Base-by-base conservation (phyloP, 2,329 filamentous ascomycete species). In the Magnaporthiopsis incrustans region DNA sequence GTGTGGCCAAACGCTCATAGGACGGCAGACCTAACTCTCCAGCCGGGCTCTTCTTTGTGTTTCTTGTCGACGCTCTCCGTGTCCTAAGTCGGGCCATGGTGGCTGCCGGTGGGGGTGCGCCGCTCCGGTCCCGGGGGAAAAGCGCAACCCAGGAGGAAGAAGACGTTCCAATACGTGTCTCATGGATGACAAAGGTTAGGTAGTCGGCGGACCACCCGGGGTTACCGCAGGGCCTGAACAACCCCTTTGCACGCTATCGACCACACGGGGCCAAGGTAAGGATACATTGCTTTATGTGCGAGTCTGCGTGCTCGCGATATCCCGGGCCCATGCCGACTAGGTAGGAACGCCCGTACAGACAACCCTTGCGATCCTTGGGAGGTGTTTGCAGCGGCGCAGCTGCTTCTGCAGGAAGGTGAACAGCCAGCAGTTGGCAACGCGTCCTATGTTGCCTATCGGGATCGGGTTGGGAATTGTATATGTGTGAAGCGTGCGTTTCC, bases 1-100 rank as follows among this genome's bases (percentile, higher is more conserved):
- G 79, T 82, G 65, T 82, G 79, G 0, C 80, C 80, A 74, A 82
- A 80, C 60, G 79, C 74, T 78, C 78, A 82, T 6, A 67, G 63
- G 14, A 70, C 71, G 1, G 82, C 75, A 26, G 67, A 5, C 27
- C 27, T 30, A 5, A 5, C 27, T 5, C 27, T 30, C 27, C 27
- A 30, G 27, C 5, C 27, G 27, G 27, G 27, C 5, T 30, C 5
- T 30, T 30, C 27, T 30, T 80, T 76, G 0, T 83, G 83, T 2
- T 75, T 75, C 0, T 59, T 65, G 25, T 61, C 61, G 15, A 56
- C 62, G 56, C 64, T 63, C 33, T 64, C 57, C 32, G 60, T 63
- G 60, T 66, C 62, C 57, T 64, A 30, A 18, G 64, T 64, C 18
- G 85, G 84, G 7, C 83, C 82, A 67, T 87, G 83, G 64, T 86